Conservation (phyloP, 2,329 filamentous ascomycete species). For the Xylaria sp. region DNA sequence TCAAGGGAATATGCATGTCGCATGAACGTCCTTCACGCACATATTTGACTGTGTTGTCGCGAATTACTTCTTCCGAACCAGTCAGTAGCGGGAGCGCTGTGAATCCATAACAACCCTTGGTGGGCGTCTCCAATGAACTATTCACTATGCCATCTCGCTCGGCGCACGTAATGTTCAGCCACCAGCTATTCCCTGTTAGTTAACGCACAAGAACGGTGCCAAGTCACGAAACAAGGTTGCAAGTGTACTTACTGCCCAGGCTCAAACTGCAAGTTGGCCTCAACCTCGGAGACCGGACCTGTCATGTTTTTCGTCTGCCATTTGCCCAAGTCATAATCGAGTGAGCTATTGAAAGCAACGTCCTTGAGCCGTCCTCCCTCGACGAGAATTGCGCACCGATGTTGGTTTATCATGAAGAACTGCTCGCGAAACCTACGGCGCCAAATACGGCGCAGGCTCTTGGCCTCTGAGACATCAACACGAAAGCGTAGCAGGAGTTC, state of each 20-base stretch:
- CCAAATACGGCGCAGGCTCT: slow-evolving; percentile 58
- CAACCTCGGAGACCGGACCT: slow-evolving; percentile 54
- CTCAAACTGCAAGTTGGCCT: slow-evolving; percentile 57
- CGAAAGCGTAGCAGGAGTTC: slow-evolving; percentile 49
- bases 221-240: not conserved
- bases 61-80: slow-evolving; percentile 60
- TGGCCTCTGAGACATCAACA: slow-evolving; percentile 52
- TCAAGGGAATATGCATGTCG: slow-evolving; percentile 61
- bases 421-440: slow-evolving; percentile 56
- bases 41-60: slow-evolving; percentile 55
- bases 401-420: slow-evolving; percentile 60
- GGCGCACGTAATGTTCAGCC: slow-evolving; percentile 67
- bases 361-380: slow-evolving; percentile 55
- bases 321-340: slow-evolving; percentile 48
- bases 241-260: slow-evolving; percentile 60
- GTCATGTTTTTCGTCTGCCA: slow-evolving; percentile 52
- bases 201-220: not conserved
- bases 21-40: slow-evolving; percentile 55
- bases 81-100: slow-evolving; percentile 62
- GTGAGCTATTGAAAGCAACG: slow-evolving; percentile 53
- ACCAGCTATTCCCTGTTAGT: slow-evolving; percentile 59
- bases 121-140: slow-evolving; percentile 57
- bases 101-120: slow-evolving; percentile 59
- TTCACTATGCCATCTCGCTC: slow-evolving; percentile 66
- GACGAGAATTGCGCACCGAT: slow-evolving; percentile 53